Evolutionary conservation across 1,284 basidiomycete genomes (phyloP).

Genomic region (Wolfiporia cocos): DNA sequence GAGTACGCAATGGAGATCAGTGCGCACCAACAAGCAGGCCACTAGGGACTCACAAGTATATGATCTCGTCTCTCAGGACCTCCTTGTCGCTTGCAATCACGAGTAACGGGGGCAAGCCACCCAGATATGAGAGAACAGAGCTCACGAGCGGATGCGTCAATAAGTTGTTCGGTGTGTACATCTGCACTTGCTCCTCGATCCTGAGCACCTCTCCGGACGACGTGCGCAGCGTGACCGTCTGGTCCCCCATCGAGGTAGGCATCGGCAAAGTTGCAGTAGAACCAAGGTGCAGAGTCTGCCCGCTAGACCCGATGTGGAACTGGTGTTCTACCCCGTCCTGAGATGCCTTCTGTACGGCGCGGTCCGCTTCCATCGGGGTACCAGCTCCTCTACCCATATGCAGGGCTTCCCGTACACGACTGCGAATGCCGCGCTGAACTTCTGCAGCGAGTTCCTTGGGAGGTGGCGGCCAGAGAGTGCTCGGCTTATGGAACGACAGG

Average conservation of each 20-base stretch:
- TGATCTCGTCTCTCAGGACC: slow-evolving; percentile 88
- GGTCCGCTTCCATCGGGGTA: neutral
- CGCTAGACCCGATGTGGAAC: slow-evolving; percentile 6
- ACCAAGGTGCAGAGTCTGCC: slow-evolving; percentile 31
- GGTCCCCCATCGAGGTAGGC: slow-evolving; percentile 24
- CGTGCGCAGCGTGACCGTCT: slow-evolving; percentile 39
- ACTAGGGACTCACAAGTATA: slow-evolving; percentile 69
- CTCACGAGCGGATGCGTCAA: slow-evolving; percentile 85
- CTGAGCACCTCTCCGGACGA: slow-evolving; percentile 45
- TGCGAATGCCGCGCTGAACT: slow-evolving; percentile 59
- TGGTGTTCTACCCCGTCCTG: neutral
- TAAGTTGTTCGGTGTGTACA: slow-evolving; percentile 86
- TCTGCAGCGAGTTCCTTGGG: slow-evolving; percentile 60
- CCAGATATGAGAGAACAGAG: slow-evolving; percentile 79
- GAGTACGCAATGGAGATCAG: neutral
- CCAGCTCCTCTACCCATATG: slow-evolving; percentile 19
- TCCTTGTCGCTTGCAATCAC: slow-evolving; percentile 89
- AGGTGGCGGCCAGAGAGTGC: slow-evolving; percentile 89
- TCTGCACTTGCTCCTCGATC: slow-evolving; percentile 74
- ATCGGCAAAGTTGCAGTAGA: slow-evolving; percentile 37
- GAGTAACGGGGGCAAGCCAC: slow-evolving; percentile 85
- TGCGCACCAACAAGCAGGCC: no score
- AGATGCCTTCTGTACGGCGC: neutral
- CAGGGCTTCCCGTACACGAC: slow-evolving; percentile 57
- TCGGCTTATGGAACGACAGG: slow-evolving; percentile 77